These are phyloP conservation scores for Backusella morwellensis DNA, from an alignment of 192 early-diverging fungal genomes.

Conservation along the genomic window DNA sequence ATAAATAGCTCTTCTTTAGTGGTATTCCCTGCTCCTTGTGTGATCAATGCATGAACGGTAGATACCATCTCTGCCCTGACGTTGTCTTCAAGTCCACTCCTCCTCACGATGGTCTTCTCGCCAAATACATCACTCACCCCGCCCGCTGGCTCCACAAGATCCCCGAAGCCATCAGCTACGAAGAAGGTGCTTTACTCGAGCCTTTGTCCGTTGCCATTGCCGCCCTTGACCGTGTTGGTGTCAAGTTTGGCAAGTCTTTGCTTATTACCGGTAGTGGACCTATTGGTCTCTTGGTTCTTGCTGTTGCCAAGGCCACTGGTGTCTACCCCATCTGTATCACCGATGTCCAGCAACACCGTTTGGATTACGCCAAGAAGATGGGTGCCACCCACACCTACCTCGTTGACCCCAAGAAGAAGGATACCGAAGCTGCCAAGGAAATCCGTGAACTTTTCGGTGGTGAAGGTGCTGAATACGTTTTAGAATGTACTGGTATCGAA, in stretches of 20 bases:
- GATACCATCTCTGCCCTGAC: constrained; percentile 37
- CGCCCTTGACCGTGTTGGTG: constrained; percentile 27
- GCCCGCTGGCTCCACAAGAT: constrained; percentile 29
- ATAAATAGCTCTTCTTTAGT: constrained; percentile 4
- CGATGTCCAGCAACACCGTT: constrained; percentile 24
- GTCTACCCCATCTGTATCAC: constrained; percentile 26
- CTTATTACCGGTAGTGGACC: constrained; percentile 38
- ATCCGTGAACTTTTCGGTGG: constrained; percentile 15
- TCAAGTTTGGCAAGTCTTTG: constrained; percentile 27
- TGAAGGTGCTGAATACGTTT: constrained; percentile 29
- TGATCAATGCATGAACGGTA: constrained; percentile 33
- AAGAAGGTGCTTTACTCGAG: constrained; percentile 38
- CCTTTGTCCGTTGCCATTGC: constrained; percentile 36
- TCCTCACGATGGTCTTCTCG: constrained; percentile 26
- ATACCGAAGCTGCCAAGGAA: constrained; percentile 22
- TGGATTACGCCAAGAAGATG: constrained; percentile 33
- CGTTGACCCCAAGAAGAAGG: constrained; percentile 14
- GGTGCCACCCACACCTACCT: constrained; percentile 13
- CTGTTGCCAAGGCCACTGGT: constrained; percentile 34
- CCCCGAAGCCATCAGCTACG: constrained; percentile 20
- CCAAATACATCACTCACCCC: constrained; percentile 34
- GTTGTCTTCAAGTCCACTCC: constrained; percentile 40
- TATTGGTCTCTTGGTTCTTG: constrained; percentile 31
- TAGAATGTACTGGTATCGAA: constrained; percentile 36
- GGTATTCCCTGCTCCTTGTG: constrained; percentile 35